Evolutionary conservation across 306 rosid species (phyloP).

Genomic region (Corylus americana): DNA sequence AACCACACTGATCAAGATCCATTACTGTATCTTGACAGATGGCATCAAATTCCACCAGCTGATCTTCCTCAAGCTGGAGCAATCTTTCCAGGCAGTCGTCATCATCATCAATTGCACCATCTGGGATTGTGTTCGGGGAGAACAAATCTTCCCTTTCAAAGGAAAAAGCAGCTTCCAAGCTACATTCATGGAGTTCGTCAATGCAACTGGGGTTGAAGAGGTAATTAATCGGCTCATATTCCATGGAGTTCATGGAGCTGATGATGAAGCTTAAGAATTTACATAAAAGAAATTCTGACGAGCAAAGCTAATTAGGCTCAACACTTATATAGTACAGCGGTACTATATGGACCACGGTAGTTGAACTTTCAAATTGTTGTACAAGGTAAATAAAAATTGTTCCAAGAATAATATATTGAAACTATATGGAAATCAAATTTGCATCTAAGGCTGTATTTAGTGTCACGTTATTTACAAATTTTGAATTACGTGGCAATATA

Average conservation of each 20-base stretch:
- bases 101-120: conserved; percentile 34
- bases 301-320: too few species aligned
- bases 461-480: too few species aligned
- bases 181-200: conserved; percentile 32
- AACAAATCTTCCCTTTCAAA: conserved; percentile 28
- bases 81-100: conserved; percentile 32
- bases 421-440: too few species aligned
- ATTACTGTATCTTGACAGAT: conserved; percentile 12
- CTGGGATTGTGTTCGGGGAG: conserved; percentile 21
- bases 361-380: too few species aligned
- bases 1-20: conserved; percentile 4
- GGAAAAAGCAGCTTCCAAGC: conserved; percentile 30
- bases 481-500: too few species aligned
- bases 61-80: conserved; percentile 27
- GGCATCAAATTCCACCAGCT: conserved; percentile 24
- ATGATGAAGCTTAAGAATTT: background rate
- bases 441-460: too few species aligned
- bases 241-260: conserved; percentile 34
- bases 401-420: too few species aligned
- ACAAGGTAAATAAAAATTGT: too few species aligned
- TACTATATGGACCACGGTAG: too few species aligned
- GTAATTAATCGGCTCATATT: conserved; percentile 32
- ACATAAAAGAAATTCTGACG: background rate
- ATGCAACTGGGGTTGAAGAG: conserved; percentile 28
- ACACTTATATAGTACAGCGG: too few species aligned